These are phyloP conservation scores for Aspergillus pseudoterreus DNA, from an alignment of 2,329 filamentous ascomycete genomes.

Conservation along the genomic window DNA sequence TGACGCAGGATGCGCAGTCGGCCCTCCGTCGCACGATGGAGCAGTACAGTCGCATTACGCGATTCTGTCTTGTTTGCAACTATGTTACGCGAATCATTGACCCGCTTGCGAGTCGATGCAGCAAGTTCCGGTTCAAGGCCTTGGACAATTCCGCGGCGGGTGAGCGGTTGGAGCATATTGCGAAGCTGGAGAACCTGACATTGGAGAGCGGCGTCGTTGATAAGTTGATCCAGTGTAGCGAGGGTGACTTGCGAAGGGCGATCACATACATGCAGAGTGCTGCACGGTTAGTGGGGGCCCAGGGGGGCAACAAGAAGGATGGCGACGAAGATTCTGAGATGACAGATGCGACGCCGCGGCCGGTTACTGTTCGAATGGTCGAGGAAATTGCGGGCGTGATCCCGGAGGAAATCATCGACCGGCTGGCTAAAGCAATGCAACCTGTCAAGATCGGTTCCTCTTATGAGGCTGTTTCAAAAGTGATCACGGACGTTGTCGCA, in stretches of 20 bases:
- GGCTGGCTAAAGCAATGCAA: constrained; percentile 70
- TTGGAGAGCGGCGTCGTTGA: constrained; percentile 78
- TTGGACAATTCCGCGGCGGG: constrained; percentile 82
- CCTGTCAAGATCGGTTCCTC: constrained; percentile 61
- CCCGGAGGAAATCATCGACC: constrained; percentile 67
- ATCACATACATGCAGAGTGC: constrained; percentile 96
- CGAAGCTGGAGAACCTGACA: constrained; percentile 68
- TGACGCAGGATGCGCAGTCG: constrained; percentile 97
- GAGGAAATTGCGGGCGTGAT: constrained; percentile 97
- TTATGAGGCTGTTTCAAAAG: constrained; percentile 71
- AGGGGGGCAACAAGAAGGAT: constrained; percentile 42
- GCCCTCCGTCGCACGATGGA: constrained; percentile 96
- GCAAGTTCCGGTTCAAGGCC: constrained; percentile 97
- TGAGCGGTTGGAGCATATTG: constrained; percentile 76
- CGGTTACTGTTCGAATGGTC: constrained; percentile 72
- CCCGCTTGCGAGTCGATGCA: constrained; percentile 86
- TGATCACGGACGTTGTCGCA: constrained; percentile 86
- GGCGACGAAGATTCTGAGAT: constrained; percentile 58
- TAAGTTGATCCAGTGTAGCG: constrained; percentile 78
- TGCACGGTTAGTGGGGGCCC: constrained; percentile 76
- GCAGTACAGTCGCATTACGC: constrained; percentile 91
- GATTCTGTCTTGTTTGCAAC: constrained; percentile 97
- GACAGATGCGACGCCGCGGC: constrained; percentile 47
- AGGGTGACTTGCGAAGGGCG: constrained; percentile 91
- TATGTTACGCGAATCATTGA: constrained; percentile 98